These are phyloP conservation scores for Mrakia frigida DNA, from an alignment of 768 basidiomycete genomes.

Conservation along the genomic window DNA sequence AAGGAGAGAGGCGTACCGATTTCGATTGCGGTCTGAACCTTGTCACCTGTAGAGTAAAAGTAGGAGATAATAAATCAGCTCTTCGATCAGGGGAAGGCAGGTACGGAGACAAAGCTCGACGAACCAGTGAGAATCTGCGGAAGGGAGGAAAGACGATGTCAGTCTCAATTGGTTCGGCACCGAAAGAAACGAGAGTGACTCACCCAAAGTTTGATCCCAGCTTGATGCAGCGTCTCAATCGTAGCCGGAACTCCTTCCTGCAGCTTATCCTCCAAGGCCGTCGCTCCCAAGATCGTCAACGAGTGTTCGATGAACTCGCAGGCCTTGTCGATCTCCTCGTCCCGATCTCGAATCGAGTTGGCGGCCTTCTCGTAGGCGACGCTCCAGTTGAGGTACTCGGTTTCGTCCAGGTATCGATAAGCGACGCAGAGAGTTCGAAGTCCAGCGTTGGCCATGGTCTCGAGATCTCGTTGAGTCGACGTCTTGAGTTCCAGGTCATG, in stretches of 20 bases:
- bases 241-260: slow-evolving; percentile 96
- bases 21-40: slow-evolving; percentile 96
- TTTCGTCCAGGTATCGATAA: slow-evolving; percentile 68
- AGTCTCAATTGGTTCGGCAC: neutral
- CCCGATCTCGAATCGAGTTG: slow-evolving; percentile 68
- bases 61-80: neutral
- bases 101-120: slow-evolving; percentile 26
- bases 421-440: slow-evolving; percentile 87
- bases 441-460: slow-evolving; percentile 86
- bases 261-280: slow-evolving; percentile 92
- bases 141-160: neutral
- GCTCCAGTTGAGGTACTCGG: slow-evolving; percentile 78
- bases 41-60: slow-evolving; percentile 60
- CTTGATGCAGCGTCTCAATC: slow-evolving; percentile 81
- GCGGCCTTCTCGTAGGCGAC: slow-evolving; percentile 75
- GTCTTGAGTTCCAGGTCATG: slow-evolving; percentile 71
- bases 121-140: slow-evolving; percentile 70
- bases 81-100: neutral
- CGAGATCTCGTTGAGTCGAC: slow-evolving; percentile 79
- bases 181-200: neutral
- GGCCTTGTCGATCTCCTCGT: slow-evolving; percentile 86
- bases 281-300: slow-evolving; percentile 81
- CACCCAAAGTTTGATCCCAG: slow-evolving; percentile 91
- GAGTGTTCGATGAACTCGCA: slow-evolving; percentile 77
- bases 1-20: slow-evolving; percentile 54